phyloP scores from a whole-genome alignment of 192 early-diverging fungal species.

The Gamsiella multidivaricata region DNA sequence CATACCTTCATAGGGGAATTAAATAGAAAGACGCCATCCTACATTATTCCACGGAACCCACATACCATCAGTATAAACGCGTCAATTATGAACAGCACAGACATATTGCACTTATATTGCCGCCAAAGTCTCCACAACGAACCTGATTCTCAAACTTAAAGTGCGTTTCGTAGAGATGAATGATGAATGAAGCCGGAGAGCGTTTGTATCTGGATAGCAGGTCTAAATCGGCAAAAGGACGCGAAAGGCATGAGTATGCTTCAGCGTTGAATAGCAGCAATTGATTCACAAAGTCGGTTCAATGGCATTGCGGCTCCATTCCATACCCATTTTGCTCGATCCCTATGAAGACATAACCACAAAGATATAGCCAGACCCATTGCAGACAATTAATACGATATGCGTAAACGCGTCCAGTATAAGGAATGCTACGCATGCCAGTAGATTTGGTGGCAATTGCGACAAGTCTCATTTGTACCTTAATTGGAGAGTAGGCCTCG shows the following conservation, averaged over 20 bases:
- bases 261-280: neutral
- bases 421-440: neutral
- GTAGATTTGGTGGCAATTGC: no score
- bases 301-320: neutral
- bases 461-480: slow-evolving; percentile 7
- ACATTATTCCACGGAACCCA: neutral
- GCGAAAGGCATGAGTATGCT: no score
- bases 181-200: slow-evolving; percentile 66
- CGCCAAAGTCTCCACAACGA: neutral
- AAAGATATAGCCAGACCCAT: no score
- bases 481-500: slow-evolving; percentile 5
- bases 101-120: no score
- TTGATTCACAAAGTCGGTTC: neutral
- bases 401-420: no score
- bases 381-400: no score
- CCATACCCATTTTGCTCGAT: slow-evolving; percentile 9
- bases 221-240: slow-evolving; percentile 30
- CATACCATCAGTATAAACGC: neutral
- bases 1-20: slow-evolving; percentile 66
- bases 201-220: slow-evolving; percentile 60
- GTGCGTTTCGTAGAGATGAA: slow-evolving; percentile 78
- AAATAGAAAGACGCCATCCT: slow-evolving; percentile 66
- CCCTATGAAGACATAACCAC: neutral
- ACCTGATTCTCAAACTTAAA: slow-evolving; percentile 78
- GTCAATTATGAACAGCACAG: no score